Evolutionary conservation across 371 early-diverging fungal genomes (phyloP).

Genomic region (Mortierella sp.): DNA sequence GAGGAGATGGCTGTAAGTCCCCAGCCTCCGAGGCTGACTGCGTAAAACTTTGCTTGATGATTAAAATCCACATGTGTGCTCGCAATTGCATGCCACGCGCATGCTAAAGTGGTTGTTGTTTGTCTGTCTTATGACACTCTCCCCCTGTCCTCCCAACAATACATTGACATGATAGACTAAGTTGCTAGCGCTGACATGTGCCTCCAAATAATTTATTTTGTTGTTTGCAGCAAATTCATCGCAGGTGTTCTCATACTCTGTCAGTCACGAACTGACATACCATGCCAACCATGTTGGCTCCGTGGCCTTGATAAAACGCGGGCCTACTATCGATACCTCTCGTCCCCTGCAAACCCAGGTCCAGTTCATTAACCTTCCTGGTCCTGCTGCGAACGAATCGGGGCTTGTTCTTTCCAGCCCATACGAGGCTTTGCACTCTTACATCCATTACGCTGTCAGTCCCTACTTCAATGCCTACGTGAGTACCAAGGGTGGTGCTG

Average conservation of each 20-base stretch:
- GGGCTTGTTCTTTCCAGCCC: constrained; percentile 73
- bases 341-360: constrained; percentile 85
- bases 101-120: constrained; percentile 9
- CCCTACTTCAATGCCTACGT: constrained; percentile 98
- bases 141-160: neutral
- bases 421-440: constrained; percentile 93
- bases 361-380: constrained; percentile 94
- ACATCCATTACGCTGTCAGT: constrained; percentile 93
- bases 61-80: neutral
- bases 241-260: constrained; percentile 67
- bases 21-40: neutral
- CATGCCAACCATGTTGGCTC: constrained; percentile 82
- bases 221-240: constrained; percentile 30
- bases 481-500: constrained; percentile 74
- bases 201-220: constrained; percentile 7
- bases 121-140: constrained; percentile 20
- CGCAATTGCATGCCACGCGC: constrained; percentile 8
- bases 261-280: constrained; percentile 84
- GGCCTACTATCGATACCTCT: constrained; percentile 78
- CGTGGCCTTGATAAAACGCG: constrained; percentile 91
- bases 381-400: constrained; percentile 76
- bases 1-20: constrained; percentile 60
- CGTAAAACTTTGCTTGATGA: neutral
- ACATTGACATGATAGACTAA: neutral
- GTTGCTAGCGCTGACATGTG: constrained; percentile 38